Percentiles rank a stretch among this genome's conserved stretches.
phyloP scores from a whole-genome alignment of 257 asterid genomes.

The Nicotiana obtusifolia region DNA sequence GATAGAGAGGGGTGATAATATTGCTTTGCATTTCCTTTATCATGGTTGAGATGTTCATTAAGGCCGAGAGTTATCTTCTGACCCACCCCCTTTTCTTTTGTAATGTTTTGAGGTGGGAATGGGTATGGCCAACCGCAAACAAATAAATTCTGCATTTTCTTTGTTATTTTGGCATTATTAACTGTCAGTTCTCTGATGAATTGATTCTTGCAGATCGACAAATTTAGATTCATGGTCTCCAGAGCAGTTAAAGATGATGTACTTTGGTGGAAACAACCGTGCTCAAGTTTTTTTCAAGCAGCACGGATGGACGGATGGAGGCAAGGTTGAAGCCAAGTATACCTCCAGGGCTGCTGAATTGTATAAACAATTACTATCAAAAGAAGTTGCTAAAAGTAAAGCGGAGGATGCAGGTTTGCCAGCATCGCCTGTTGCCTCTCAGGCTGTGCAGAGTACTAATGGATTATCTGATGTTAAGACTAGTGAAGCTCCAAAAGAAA shows the following conservation, averaged over 20 bases:
- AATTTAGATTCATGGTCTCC: slow-evolving; percentile 94
- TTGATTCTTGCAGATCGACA: slow-evolving; percentile 57
- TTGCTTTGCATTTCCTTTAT: neutral
- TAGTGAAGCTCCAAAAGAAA: slow-evolving; percentile 43
- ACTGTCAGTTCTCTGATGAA: neutral
- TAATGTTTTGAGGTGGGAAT: neutral
- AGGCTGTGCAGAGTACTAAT: slow-evolving; percentile 48
- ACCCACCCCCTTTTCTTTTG: neutral
- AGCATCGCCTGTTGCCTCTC: slow-evolving; percentile 68
- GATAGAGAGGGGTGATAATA: neutral
- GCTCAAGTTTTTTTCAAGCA: slow-evolving; percentile 96
- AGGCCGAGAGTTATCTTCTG: neutral
- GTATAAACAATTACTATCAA: slow-evolving; percentile 74
- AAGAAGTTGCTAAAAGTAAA: slow-evolving; percentile 89
- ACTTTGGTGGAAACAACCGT: slow-evolving; percentile 91
- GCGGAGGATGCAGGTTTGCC: slow-evolving; percentile 69
- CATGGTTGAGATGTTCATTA: neutral
- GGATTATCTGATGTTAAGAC: slow-evolving; percentile 52
- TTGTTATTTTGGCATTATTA: neutral
- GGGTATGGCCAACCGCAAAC: neutral
- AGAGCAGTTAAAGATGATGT: slow-evolving; percentile 92
- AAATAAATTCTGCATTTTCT: neutral
- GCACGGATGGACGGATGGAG: slow-evolving; percentile 98
- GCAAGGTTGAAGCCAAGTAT: slow-evolving; percentile 91
- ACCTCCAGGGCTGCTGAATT: slow-evolving; percentile 98